phyloP scores from a whole-genome alignment of 495 filamentous ascomycete species.

The Talaromyces proteolyticus region DNA sequence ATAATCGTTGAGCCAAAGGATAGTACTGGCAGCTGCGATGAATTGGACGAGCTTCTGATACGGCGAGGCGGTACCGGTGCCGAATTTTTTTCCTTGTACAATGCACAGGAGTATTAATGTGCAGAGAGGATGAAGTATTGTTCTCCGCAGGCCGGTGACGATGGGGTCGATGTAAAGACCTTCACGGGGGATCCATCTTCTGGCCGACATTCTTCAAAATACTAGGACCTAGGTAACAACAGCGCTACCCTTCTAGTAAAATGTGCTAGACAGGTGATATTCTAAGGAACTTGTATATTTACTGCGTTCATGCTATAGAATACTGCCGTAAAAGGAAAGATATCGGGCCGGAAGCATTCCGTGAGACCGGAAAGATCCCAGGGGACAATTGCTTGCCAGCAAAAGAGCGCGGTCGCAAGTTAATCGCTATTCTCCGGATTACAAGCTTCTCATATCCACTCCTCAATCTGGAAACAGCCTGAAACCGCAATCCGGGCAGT shows the following conservation, averaged over 20 bases:
- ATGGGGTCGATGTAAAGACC: slow-evolving; percentile 16
- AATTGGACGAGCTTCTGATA: slow-evolving; percentile 1
- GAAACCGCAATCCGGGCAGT: too few relatives aligned
- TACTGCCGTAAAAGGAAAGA: background rate
- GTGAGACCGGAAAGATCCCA: background rate
- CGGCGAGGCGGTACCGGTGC: background rate
- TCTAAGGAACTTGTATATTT: background rate
- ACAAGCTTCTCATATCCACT: too few relatives aligned
- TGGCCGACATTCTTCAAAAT: background rate
- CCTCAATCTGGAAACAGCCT: too few relatives aligned
- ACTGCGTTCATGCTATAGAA: background rate
- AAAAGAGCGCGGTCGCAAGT: too few relatives aligned
- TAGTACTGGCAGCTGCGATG: slow-evolving; percentile 1
- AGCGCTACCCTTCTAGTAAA: background rate
- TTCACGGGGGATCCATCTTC: slow-evolving; percentile 9
- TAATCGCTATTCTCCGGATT: too few relatives aligned
- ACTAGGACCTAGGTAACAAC: background rate
- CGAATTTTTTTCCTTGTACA: background rate
- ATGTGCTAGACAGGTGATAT: background rate
- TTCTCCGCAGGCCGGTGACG: background rate
- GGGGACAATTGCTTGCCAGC: too few relatives aligned
- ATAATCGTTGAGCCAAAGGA: slow-evolving; percentile 13
- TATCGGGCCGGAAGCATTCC: background rate
- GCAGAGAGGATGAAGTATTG: slow-evolving; percentile 12
- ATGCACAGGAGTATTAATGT: slow-evolving; percentile 1